These are phyloP conservation scores for Hygrophorus pudorinus DNA, from an alignment of 768 basidiomycete species.

Conservation along the genomic window DNA sequence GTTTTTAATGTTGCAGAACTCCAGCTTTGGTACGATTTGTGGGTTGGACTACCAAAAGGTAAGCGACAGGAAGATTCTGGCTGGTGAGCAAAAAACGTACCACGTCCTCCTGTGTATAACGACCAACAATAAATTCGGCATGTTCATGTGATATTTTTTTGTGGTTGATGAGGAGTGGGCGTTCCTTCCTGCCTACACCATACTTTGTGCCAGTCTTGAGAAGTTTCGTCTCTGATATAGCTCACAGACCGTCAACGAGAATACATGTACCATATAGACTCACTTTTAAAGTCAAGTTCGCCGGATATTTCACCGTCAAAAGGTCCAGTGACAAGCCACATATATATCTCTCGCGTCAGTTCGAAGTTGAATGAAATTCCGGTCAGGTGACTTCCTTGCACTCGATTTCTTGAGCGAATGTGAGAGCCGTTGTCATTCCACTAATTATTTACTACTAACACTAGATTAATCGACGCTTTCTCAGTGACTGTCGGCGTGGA, in stretches of 20 bases:
- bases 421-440: too few relatives aligned
- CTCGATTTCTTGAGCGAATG: too few relatives aligned
- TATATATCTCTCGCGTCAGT: slow-evolving; percentile 12
- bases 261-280: slow-evolving; percentile 9
- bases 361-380: too few relatives aligned
- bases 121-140: slow-evolving; percentile 45
- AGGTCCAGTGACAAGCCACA: slow-evolving; percentile 49
- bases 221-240: slow-evolving; percentile 35
- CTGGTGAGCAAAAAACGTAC: slow-evolving; percentile 32
- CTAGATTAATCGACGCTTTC: too few relatives aligned
- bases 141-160: slow-evolving; percentile 60
- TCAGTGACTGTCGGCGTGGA: too few relatives aligned
- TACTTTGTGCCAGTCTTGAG: slow-evolving; percentile 52
- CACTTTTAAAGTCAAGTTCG: slow-evolving; percentile 31
- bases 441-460: too few relatives aligned
- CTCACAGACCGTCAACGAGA: background rate
- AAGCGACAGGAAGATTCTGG: background rate
- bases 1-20: slow-evolving; percentile 36
- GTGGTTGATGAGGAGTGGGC: slow-evolving; percentile 39
- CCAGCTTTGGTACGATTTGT: slow-evolving; percentile 34
- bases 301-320: slow-evolving; percentile 34
- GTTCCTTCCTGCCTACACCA: slow-evolving; percentile 46
- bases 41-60: slow-evolving; percentile 35
- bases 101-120: slow-evolving; percentile 39
- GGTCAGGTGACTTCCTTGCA: too few relatives aligned